phyloP scores from a whole-genome alignment of 1,284 basidiomycete genomes.

The Tilletiopsis washingtonensis region DNA sequence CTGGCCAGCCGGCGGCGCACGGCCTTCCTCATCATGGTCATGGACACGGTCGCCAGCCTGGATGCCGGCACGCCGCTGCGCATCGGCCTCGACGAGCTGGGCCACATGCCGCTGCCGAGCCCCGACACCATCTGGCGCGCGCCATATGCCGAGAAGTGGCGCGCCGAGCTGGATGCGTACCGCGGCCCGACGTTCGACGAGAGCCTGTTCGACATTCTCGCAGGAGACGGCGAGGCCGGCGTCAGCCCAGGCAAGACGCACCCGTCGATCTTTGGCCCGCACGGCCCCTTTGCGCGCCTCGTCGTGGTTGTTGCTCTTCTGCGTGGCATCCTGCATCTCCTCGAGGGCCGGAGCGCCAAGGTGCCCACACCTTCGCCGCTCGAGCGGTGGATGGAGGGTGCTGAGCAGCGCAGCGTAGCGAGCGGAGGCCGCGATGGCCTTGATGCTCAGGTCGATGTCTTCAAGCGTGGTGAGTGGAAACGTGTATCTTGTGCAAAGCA shows the following conservation, averaged over 20 bases:
- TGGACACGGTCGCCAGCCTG: conserved; percentile 31
- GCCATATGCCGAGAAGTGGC: conserved; percentile 19
- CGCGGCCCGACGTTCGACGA: conserved; percentile 24
- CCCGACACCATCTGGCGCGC: conserved; percentile 32
- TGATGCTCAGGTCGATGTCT: conserved; percentile 17
- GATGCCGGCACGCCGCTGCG: conserved; percentile 25
- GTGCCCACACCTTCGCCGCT: conserved; percentile 23
- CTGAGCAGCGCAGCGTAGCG: conserved; percentile 1
- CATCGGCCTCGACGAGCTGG: conserved; percentile 23
- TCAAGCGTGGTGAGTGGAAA: conserved; percentile 11
- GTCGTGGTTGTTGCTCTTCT: conserved; percentile 32
- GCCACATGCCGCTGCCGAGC: conserved; percentile 28
- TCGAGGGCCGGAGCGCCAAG: conserved; percentile 20
- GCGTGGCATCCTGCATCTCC: conserved; percentile 33
- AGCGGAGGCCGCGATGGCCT: conserved; percentile 1
- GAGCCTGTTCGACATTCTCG: conserved; percentile 22
- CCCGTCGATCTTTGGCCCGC: conserved; percentile 17
- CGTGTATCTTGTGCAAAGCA: no score
- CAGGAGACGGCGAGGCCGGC: conserved; percentile 6
- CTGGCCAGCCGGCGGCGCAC: conserved; percentile 29
- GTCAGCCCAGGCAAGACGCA: not conserved
- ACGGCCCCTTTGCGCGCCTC: conserved; percentile 34
- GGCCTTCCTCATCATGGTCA: conserved; percentile 24
- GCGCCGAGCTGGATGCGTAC: conserved; percentile 13
- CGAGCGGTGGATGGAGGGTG: conserved; percentile 11